These are phyloP conservation scores for Tieghemiomyces parasiticus DNA, from an alignment of 192 early-diverging fungal genomes.

Conservation along the genomic window DNA sequence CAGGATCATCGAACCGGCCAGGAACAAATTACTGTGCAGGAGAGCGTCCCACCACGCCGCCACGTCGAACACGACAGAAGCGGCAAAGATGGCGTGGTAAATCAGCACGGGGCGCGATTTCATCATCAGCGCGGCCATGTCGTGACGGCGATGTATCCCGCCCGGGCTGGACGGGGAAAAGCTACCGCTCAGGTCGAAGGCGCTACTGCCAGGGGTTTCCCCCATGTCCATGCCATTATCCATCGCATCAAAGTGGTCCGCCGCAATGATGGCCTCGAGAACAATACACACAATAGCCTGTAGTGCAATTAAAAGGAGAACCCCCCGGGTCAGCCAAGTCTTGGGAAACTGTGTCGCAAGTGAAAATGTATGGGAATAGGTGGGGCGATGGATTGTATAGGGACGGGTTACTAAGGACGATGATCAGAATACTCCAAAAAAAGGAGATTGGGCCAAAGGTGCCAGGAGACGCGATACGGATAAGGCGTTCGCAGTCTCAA, in stretches of 20 bases:
- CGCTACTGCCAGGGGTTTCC: neutral
- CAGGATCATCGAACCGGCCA: neutral
- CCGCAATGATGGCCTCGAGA: neutral
- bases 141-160: neutral
- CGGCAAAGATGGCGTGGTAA: neutral
- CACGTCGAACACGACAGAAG: neutral
- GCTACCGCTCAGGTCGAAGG: neutral
- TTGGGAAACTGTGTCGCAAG: neutral
- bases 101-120: neutral
- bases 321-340: neutral
- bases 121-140: neutral
- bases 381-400: too few relatives aligned
- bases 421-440: too few relatives aligned
- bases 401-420: too few relatives aligned
- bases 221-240: neutral
- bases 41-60: neutral
- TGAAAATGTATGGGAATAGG: too few relatives aligned
- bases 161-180: too few relatives aligned
- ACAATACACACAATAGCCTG: neutral
- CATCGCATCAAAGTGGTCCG: neutral
- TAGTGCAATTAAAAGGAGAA: neutral
- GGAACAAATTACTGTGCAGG: neutral
- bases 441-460: too few relatives aligned
- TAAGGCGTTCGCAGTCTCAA: too few relatives aligned
- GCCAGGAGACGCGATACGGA: too few relatives aligned